A percentile compares a stretch with the other conserved stretches of the same genome.
These are phyloP conservation scores for Salvia rosmarinus DNA, from an alignment of 257 asterid species.

Conservation along the genomic window DNA sequence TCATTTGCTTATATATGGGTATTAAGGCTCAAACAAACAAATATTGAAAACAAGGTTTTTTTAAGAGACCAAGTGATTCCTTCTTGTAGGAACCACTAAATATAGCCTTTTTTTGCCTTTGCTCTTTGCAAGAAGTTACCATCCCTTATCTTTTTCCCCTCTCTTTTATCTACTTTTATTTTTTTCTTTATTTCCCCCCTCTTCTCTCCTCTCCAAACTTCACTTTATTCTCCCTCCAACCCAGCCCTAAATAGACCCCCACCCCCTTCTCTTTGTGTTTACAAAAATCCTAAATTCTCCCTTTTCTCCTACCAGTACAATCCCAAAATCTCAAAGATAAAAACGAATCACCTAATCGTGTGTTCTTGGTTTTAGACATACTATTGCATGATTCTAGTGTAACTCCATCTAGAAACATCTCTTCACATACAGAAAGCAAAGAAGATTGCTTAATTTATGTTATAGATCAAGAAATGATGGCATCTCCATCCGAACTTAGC, in stretches of 20 bases:
- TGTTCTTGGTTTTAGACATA: conserved; percentile 23
- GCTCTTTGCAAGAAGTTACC: conserved; percentile 79
- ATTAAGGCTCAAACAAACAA: conserved; percentile 11
- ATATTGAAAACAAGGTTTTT: conserved; percentile 41
- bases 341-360: background rate
- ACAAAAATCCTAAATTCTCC: conserved; percentile 51
- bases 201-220: conserved; percentile 56
- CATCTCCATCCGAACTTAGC: conserved; percentile 70
- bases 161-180: conserved; percentile 35
- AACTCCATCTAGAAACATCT: conserved; percentile 1
- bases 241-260: conserved; percentile 51
- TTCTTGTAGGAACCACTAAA: conserved; percentile 43
- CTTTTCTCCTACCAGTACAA: conserved; percentile 47
- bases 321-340: conserved; percentile 32
- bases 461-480: conserved; percentile 52
- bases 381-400: background rate
- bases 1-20: conserved; percentile 41
- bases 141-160: conserved; percentile 50
- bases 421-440: background rate
- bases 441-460: conserved; percentile 24
- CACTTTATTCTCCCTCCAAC: conserved; percentile 71
- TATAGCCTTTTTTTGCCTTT: conserved; percentile 67
- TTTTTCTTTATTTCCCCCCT: conserved; percentile 23
- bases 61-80: conserved; percentile 63
- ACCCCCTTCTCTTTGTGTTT: conserved; percentile 41